Conservation (phyloP, 2,329 filamentous ascomycete species). For the Colletotrichum chrysophilum region DNA sequence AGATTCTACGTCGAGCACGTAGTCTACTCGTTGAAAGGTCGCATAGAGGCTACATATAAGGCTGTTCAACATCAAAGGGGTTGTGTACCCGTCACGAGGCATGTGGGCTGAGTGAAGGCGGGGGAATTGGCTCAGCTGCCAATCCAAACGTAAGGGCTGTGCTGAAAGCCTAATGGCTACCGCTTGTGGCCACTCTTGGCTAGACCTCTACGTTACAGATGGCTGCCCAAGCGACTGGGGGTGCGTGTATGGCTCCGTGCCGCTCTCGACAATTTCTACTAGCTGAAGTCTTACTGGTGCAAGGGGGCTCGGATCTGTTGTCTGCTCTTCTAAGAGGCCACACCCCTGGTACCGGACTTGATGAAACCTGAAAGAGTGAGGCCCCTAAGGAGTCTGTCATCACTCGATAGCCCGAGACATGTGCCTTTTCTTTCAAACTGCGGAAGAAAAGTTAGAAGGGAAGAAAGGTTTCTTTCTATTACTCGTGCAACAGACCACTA, state of each 20-base stretch:
- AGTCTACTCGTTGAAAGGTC: not conserved
- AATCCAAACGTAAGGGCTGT: too few species aligned
- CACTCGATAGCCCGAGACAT: too few species aligned
- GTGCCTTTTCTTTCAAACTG: too few species aligned
- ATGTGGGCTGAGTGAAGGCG: too few species aligned
- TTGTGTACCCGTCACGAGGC: not conserved
- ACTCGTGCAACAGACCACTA: too few species aligned
- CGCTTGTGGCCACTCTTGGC: not conserved
- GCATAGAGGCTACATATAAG: too few species aligned
- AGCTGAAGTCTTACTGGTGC: not conserved
- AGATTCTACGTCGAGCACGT: not conserved
- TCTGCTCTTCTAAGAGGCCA: too few species aligned
- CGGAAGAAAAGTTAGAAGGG: too few species aligned
- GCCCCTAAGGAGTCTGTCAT: too few species aligned
- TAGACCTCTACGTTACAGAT: not conserved
- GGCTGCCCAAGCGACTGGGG: accelerated
- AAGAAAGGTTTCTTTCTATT: too few species aligned
- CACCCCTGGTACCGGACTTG: too few species aligned
- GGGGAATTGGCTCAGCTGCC: too few species aligned
- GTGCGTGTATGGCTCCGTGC: not conserved
- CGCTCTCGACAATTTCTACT: not conserved
- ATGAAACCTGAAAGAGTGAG: accelerated
- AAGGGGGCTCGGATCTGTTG: not conserved
- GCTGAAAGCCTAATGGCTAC: not conserved
- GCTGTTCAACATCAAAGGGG: not conserved